phyloP scores from a whole-genome alignment of 441 rosid genomes.

The Melastoma candidum region DNA sequence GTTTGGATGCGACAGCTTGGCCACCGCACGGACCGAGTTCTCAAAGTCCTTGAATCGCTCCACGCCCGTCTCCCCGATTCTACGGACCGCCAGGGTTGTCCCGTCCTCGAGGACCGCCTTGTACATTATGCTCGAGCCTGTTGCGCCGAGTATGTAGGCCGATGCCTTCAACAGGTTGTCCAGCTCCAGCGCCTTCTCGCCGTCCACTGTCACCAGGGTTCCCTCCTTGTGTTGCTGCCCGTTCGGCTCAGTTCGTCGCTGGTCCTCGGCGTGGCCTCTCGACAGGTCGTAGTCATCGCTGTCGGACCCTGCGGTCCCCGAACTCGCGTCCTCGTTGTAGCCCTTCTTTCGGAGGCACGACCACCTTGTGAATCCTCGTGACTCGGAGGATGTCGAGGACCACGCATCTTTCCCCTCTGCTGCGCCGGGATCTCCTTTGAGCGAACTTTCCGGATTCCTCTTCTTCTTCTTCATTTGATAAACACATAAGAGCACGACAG shows the following conservation, averaged over 20 bases:
- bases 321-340: too few relatives aligned
- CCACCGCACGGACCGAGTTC: conserved; percentile 54
- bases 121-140: conserved; percentile 84
- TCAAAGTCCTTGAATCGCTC: conserved; percentile 78
- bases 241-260: conserved; percentile 23
- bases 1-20: conserved; percentile 76
- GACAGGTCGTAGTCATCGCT: conserved; percentile 19
- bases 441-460: conserved; percentile 22
- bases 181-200: conserved; percentile 53
- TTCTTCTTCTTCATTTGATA: conserved; percentile 33
- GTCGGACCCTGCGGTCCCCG: too few relatives aligned
- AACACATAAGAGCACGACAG: conserved; percentile 32
- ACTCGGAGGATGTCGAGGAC: too few relatives aligned
- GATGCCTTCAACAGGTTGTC: conserved; percentile 72
- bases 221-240: conserved; percentile 37
- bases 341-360: too few relatives aligned
- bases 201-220: conserved; percentile 54
- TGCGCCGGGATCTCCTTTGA: conserved; percentile 30
- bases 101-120: conserved; percentile 83
- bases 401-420: conserved; percentile 15
- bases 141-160: conserved; percentile 74
- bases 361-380: too few relatives aligned
- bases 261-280: conserved; percentile 22
- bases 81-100: conserved; percentile 61
- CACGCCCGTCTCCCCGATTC: conserved; percentile 58